A percentile compares a stretch with the other conserved stretches of the same genome.
Conservation (phyloP, 768 basidiomycete genomes). For the Calocera viscosa region DNA sequence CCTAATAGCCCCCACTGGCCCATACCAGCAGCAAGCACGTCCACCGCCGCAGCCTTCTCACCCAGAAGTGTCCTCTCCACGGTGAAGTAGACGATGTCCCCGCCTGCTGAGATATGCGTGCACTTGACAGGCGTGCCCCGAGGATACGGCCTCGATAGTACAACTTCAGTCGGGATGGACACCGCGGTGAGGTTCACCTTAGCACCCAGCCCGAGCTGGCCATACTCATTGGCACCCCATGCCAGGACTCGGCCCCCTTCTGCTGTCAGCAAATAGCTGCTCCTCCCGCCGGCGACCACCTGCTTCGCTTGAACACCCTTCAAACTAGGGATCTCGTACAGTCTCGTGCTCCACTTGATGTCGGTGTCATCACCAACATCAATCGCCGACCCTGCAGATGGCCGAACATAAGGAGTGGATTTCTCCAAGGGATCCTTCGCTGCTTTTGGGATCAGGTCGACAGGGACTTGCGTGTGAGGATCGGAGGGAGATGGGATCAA, state of each 20-base stretch:
- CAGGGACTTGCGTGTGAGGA: slow-evolving; percentile 18
- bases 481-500: slow-evolving; percentile 30
- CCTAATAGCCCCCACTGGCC: slow-evolving; percentile 75
- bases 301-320: slow-evolving; percentile 50
- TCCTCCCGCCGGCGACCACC: slow-evolving; percentile 57
- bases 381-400: slow-evolving; percentile 18
- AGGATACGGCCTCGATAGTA: slow-evolving; percentile 49
- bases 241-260: slow-evolving; percentile 60
- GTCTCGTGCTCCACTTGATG: slow-evolving; percentile 51
- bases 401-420: slow-evolving; percentile 33
- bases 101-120: slow-evolving; percentile 53
- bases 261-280: slow-evolving; percentile 57
- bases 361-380: slow-evolving; percentile 26
- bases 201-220: slow-evolving; percentile 70
- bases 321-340: slow-evolving; percentile 70
- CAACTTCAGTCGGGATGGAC: slow-evolving; percentile 71
- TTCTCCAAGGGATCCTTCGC: slow-evolving; percentile 40
- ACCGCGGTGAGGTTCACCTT: slow-evolving; percentile 53
- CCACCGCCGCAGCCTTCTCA: slow-evolving; percentile 25
- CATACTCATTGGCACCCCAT: slow-evolving; percentile 82
- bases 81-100: slow-evolving; percentile 64
- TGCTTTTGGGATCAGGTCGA: slow-evolving; percentile 48
- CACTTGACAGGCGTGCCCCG: slow-evolving; percentile 46
- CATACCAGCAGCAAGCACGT: slow-evolving; percentile 66
- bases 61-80: slow-evolving; percentile 40